Evolutionary conservation across 164 flowering plant species (phyloP).

Genomic region (Chimonanthus salicifolius): DNA sequence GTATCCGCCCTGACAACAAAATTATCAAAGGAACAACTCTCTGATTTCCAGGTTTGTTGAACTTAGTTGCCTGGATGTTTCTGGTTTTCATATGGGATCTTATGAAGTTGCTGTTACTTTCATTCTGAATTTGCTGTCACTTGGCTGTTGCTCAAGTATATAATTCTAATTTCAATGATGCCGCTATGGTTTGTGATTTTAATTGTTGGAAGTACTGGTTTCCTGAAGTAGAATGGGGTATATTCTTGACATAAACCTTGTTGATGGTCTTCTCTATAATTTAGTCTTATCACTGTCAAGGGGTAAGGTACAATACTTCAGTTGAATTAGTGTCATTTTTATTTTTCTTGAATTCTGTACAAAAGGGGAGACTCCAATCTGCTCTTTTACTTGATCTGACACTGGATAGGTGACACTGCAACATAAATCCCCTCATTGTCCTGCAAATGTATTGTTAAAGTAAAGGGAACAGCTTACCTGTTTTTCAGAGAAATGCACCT

Average conservation of each 20-base stretch:
- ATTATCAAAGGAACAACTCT: slow-evolving; percentile 58
- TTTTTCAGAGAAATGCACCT: no score
- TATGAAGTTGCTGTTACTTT: not conserved
- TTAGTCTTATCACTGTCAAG: not conserved
- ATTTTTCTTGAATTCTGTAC: not conserved
- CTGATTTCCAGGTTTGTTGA: slow-evolving; percentile 58
- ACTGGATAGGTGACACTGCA: not conserved
- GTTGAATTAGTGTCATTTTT: not conserved
- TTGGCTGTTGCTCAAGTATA: not conserved
- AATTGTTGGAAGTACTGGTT: not conserved
- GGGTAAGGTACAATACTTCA: not conserved
- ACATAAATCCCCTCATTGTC: not conserved
- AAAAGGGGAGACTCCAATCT: not conserved
- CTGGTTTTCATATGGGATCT: not conserved
- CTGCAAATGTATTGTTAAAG: no score
- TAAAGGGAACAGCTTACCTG: no score
- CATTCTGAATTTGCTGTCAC: not conserved
- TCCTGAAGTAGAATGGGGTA: not conserved
- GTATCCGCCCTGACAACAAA: slow-evolving; percentile 46
- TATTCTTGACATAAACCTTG: not conserved
- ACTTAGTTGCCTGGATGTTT: not conserved
- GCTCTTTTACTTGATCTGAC: not conserved
- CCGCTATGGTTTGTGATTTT: not conserved
- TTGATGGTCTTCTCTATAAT: not conserved
- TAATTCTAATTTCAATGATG: not conserved